These are phyloP conservation scores for Atkinsonella hypoxylon DNA, from an alignment of 2,329 filamentous ascomycete species.

Conservation along the genomic window DNA sequence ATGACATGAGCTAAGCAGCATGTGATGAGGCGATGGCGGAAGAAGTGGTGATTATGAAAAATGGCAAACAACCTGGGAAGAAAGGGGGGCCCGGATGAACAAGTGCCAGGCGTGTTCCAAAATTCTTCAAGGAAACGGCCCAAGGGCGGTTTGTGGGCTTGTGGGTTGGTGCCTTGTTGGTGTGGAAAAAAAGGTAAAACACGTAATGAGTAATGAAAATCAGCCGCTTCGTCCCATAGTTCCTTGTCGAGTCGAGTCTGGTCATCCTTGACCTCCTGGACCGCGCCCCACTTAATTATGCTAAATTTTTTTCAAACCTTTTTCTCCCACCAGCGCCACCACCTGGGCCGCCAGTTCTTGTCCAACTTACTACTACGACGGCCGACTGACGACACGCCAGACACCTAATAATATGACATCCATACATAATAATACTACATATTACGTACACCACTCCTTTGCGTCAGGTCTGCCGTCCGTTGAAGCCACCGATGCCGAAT, in stretches of 20 bases:
- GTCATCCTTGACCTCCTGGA: not conserved
- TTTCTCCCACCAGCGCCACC: not conserved
- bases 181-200: not conserved
- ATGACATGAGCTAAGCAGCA: not conserved
- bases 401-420: too few relatives aligned
- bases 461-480: not conserved
- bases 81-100: not conserved
- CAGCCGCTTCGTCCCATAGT: not conserved
- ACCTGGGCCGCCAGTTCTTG: not conserved
- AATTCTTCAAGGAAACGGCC: not conserved
- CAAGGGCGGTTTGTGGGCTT: not conserved
- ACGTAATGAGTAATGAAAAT: not conserved
- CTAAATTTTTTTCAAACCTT: not conserved
- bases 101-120: not conserved
- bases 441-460: not conserved
- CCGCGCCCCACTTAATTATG: not conserved
- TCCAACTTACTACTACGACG: not conserved
- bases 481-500: not conserved
- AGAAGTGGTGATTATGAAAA: not conserved
- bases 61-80: not conserved
- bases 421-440: too few relatives aligned
- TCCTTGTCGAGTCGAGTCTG: not conserved
- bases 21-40: not conserved
- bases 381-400: not conserved
- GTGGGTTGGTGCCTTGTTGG: not conserved